phyloP scores from a whole-genome alignment of 176 grass and related monocot species.

The Zea luxurians region DNA sequence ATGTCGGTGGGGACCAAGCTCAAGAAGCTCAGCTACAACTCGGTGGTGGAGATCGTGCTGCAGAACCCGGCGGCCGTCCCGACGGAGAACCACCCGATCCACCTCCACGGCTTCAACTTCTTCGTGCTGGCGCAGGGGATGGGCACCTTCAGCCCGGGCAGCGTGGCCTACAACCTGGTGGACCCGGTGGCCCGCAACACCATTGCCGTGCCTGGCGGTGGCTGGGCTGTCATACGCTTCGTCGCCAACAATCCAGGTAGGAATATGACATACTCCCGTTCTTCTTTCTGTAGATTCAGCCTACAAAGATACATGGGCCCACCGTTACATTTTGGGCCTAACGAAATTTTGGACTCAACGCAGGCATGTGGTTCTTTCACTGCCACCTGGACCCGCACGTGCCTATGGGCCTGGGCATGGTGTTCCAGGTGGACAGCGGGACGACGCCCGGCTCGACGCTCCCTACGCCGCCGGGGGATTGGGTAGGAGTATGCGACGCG shows the following conservation, averaged over 20 bases:
- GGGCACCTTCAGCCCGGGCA: slow-evolving; percentile 45
- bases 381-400: slow-evolving; percentile 75
- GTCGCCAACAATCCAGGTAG: slow-evolving; percentile 71
- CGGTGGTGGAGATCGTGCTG: slow-evolving; percentile 82
- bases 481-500: slow-evolving; percentile 32
- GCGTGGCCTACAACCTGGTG: slow-evolving; percentile 63
- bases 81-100: slow-evolving; percentile 83
- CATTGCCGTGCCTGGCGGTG: slow-evolving; percentile 61
- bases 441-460: slow-evolving; percentile 37
- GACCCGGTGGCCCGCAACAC: slow-evolving; percentile 72
- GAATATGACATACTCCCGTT: neutral
- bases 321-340: neutral
- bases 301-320: neutral
- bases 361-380: slow-evolving; percentile 77
- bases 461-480: slow-evolving; percentile 54
- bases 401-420: slow-evolving; percentile 59
- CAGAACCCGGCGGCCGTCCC: slow-evolving; percentile 52
- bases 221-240: slow-evolving; percentile 83
- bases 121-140: slow-evolving; percentile 74
- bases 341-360: neutral
- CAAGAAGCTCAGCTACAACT: slow-evolving; percentile 60
- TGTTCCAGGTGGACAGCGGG: slow-evolving; percentile 68
- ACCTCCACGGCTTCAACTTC: slow-evolving; percentile 89
- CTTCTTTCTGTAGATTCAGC: neutral
- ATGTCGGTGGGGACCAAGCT: slow-evolving; percentile 55